Conservation (phyloP, 495 filamentous ascomycete species). For the Tetracladium marchalianum region DNA sequence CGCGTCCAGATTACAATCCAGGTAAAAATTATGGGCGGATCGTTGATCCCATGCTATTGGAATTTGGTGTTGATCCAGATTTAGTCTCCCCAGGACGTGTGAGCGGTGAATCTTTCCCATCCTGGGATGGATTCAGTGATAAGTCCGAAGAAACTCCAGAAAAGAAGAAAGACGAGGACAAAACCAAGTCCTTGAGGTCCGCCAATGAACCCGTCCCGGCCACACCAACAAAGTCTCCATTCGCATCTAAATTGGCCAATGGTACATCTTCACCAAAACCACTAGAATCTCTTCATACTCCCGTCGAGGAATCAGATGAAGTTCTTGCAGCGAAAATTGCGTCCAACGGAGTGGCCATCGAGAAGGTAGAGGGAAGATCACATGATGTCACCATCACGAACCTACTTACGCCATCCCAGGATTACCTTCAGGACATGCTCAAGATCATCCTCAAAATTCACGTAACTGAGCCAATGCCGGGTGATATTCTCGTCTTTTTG, state of each 20-base stretch:
- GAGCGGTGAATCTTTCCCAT: constrained; percentile 5
- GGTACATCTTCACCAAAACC: neutral
- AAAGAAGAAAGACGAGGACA: neutral
- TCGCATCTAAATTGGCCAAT: neutral
- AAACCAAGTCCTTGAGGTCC: neutral
- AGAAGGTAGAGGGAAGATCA: constrained; percentile 80
- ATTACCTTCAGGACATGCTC: constrained; percentile 74
- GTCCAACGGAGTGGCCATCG: constrained; percentile 32
- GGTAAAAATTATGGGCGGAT: constrained; percentile 15
- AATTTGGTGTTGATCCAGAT: constrained; percentile 1
- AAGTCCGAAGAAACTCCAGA: neutral
- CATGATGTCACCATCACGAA: constrained; percentile 77
- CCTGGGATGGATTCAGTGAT: constrained; percentile 12
- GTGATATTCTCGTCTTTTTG: constrained; percentile 89
- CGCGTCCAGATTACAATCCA: constrained; percentile 8
- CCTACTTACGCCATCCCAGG: constrained; percentile 63
- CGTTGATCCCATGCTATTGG: constrained; percentile 7
- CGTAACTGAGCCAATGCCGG: constrained; percentile 75
- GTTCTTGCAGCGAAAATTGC: neutral
- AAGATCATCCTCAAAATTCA: constrained; percentile 86
- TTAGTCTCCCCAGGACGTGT: neutral
- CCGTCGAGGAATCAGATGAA: neutral
- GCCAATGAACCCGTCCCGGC: neutral
- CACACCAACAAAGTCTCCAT: neutral
- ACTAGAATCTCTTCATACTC: neutral